Evolutionary conservation across 2,329 filamentous ascomycete species (phyloP), one percentile per base, ranked within the genome.

Genomic region (Colletotrichum sp.): DNA sequence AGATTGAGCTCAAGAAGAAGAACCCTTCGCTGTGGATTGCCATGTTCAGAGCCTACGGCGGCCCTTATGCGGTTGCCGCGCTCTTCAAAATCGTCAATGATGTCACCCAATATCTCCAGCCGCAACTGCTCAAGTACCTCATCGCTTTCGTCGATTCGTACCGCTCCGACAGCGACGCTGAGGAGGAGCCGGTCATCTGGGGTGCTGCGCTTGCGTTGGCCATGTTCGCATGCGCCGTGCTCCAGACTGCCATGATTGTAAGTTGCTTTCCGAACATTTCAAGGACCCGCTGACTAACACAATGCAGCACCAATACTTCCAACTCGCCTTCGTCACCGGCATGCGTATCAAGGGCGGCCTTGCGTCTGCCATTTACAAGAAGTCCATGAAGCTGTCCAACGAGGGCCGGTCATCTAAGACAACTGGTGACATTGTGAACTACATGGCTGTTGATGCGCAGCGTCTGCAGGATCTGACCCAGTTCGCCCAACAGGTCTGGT

Each of bases 361-460:
- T 77, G 96, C 95, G 8, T 94, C 96, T 2, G 92, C 96, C 74
- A 99, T 99, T 78, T 99, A 99, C 84, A 91, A 93, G 75, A 99
- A 99, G 86, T 94, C 96, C 0, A 89, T 99, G 77, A 93, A 92
- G 78, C 89, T 99, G 22, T 99, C 96, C 7, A 99, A 98, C 80
- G 97, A 99, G 85, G 97, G 97, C 10, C 92, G 96, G 70, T 91
- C 96, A 3, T 86, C 93, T 60, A 98, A 99, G 86, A 95, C 95
- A 1, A 99, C 97, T 0, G 97, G 97, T 73, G 98, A 99, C 81
- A 99, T 99, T 81, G 97, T 99, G 83, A 99, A 99, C 83, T 97
- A 98, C 86, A 99, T 99, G 96, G 97, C 98, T 62, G 96, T 99
- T 12, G 97, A 99, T 83, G 96, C 96, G 16, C 97, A 99, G 85